Conservation (phyloP, 768 basidiomycete genomes). For the Leucocoprinus sp. region DNA sequence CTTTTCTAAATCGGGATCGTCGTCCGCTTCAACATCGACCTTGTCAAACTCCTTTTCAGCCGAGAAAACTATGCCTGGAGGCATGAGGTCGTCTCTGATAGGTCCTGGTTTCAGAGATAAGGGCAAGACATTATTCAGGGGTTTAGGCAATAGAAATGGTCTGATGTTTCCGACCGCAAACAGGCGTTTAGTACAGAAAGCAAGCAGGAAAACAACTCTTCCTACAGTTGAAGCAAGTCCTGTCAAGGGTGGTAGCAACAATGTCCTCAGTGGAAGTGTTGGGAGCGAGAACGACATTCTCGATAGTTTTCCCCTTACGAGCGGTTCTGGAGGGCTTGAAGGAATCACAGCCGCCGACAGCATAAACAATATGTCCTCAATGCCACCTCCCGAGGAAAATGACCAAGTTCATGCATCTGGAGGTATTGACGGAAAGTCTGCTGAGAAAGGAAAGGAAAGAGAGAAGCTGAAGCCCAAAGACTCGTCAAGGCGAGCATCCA, state of each 20-base stretch:
- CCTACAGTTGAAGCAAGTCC: slow-evolving; percentile 43
- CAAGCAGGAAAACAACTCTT: slow-evolving; percentile 39
- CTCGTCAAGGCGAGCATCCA: slow-evolving; percentile 46
- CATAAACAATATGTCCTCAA: slow-evolving; percentile 14
- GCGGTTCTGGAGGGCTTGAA: slow-evolving; percentile 1
- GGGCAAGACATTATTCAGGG: slow-evolving; percentile 21
- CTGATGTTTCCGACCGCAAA: slow-evolving; percentile 2
- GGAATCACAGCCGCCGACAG: slow-evolving; percentile 6
- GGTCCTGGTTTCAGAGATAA: slow-evolving; percentile 9
- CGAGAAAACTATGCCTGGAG: slow-evolving; percentile 2
- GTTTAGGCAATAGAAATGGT: slow-evolving; percentile 16
- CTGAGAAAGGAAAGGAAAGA: slow-evolving; percentile 22
- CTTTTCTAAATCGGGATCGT: slow-evolving; percentile 12
- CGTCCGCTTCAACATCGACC: slow-evolving; percentile 5
- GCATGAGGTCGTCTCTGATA: slow-evolving; percentile 8
- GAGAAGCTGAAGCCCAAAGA: slow-evolving; percentile 23
- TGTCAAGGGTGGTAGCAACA: slow-evolving; percentile 30
- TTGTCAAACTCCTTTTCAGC: slow-evolving; percentile 4
- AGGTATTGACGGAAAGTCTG: slow-evolving; percentile 10
- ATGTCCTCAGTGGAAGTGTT: slow-evolving; percentile 15
- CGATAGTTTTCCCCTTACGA: slow-evolving; percentile 9
- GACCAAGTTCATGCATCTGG: slow-evolving; percentile 11
- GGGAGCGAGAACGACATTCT: slow-evolving; percentile 14
- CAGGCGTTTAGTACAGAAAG: slow-evolving; percentile 24
- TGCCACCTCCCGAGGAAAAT: slow-evolving; percentile 10